Percentiles rank a stretch among this genome's conserved stretches.
Evolutionary conservation across 352 stramenopile genomes (phyloP).

Genomic region (Phytophthora palmivora): DNA sequence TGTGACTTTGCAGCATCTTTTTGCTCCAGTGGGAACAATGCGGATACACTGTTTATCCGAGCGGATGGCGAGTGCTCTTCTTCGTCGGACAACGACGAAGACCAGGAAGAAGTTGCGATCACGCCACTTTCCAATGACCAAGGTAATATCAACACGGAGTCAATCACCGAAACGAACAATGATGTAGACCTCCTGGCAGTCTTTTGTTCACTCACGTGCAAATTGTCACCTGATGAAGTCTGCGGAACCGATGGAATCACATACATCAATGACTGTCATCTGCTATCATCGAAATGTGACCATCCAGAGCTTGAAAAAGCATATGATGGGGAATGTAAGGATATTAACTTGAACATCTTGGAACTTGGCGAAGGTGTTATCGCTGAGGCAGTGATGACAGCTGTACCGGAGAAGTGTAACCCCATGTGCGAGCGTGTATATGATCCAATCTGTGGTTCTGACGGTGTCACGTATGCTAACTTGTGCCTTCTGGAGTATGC

Average conservation of each 20-base stretch:
- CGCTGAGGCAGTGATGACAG: conserved; percentile 5
- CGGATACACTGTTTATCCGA: conserved; percentile 28
- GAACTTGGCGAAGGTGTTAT: conserved; percentile 13
- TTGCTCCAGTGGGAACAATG: conserved; percentile 13
- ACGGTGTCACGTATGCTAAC: conserved; percentile 72
- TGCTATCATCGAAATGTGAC: conserved; percentile 58
- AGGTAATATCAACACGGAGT: background rate
- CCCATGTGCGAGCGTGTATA: conserved; percentile 53
- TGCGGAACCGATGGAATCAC: conserved; percentile 63
- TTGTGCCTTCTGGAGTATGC: conserved; percentile 62
- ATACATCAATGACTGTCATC: conserved; percentile 61
- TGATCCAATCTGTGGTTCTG: conserved; percentile 64
- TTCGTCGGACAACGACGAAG: background rate
- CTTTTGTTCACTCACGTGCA: conserved; percentile 45
- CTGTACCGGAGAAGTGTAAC: conserved; percentile 49
- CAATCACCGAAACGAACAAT: background rate
- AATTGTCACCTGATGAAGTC: conserved; percentile 41
- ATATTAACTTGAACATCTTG: conserved; percentile 18
- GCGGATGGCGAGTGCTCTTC: conserved; percentile 18
- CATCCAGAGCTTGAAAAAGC: conserved; percentile 50
- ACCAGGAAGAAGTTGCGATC: background rate
- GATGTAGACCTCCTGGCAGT: conserved; percentile 28
- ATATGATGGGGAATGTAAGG: conserved; percentile 41
- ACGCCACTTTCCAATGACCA: background rate
- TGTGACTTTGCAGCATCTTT: conserved; percentile 37